phyloP scores from a whole-genome alignment of 345 rosid genomes.

The Ceriops zippeliana region DNA sequence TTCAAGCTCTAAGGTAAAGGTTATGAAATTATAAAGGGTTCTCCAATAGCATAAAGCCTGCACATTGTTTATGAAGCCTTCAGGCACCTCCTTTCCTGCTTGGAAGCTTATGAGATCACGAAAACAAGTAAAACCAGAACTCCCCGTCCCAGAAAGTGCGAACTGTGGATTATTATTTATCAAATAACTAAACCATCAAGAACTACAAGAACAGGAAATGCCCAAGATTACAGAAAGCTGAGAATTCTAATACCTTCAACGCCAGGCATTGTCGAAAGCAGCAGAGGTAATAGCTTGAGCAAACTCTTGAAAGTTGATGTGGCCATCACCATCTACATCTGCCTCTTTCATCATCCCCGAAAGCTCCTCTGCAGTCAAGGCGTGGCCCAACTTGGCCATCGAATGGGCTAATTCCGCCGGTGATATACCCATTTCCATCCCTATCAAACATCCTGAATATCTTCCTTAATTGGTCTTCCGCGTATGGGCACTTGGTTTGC shows the following conservation, averaged over 20 bases:
- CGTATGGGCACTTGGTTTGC: slow-evolving; percentile 61
- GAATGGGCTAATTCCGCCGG: slow-evolving; percentile 48
- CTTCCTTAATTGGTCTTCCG: slow-evolving; percentile 45
- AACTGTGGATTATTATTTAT: too few species aligned
- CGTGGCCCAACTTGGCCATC: slow-evolving; percentile 47
- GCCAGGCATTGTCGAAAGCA: slow-evolving; percentile 83
- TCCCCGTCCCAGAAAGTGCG: too few species aligned
- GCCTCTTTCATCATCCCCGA: slow-evolving; percentile 96
- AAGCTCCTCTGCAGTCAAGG: slow-evolving; percentile 59
- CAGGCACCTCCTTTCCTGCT: background rate
- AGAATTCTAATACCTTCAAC: slow-evolving; percentile 20
- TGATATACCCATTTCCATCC: slow-evolving; percentile 45
- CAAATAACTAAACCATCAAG: too few species aligned
- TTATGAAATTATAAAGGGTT: background rate
- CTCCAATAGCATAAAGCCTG: background rate
- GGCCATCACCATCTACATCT: slow-evolving; percentile 85
- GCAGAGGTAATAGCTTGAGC: slow-evolving; percentile 77
- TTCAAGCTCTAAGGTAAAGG: background rate
- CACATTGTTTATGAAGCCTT: too few species aligned
- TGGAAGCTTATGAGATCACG: background rate
- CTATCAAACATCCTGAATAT: slow-evolving; percentile 42
- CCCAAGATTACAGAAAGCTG: too few species aligned
- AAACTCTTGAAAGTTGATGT: slow-evolving; percentile 77
- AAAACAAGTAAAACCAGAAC: background rate
- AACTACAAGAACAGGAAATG: too few species aligned